Conservation (phyloP, 2,329 filamentous ascomycete genomes). For the Paracorniculantispora psalliotae region DNA sequence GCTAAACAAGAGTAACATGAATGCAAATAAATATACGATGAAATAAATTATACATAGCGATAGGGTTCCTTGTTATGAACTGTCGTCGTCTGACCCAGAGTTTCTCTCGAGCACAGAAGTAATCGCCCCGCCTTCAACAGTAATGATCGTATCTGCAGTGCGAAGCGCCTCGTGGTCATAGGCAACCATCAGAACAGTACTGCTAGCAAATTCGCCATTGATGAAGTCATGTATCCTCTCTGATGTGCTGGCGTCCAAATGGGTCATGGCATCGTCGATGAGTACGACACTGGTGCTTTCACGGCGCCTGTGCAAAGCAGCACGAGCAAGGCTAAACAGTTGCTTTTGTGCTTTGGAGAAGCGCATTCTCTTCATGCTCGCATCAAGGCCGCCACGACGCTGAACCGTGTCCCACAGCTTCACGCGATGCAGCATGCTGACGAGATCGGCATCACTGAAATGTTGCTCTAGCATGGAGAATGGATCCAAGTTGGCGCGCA, state of each 20-base stretch:
- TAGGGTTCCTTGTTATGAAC: too few relatives aligned
- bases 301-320: slow-evolving; percentile 19
- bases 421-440: slow-evolving; percentile 13
- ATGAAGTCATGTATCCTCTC: slow-evolving; percentile 9
- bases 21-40: too few relatives aligned
- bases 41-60: too few relatives aligned
- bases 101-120: neutral
- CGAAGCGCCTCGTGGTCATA: neutral
- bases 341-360: slow-evolving; percentile 16
- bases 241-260: slow-evolving; percentile 33
- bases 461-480: neutral
- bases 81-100: too few relatives aligned
- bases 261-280: neutral
- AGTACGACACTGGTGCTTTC: neutral
- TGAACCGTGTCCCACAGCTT: slow-evolving; percentile 9
- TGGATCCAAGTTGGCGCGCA: slow-evolving; percentile 14
- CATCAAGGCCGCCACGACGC: slow-evolving; percentile 7
- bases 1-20: too few relatives aligned
- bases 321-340: slow-evolving; percentile 16
- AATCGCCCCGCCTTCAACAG: neutral
- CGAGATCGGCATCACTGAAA: neutral
- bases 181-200: slow-evolving; percentile 7
- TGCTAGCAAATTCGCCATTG: slow-evolving; percentile 9
- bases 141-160: neutral
- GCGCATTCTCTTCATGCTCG: neutral